phyloP scores from a whole-genome alignment of 495 filamentous ascomycete genomes.

The Chlorociboria aeruginascens region DNA sequence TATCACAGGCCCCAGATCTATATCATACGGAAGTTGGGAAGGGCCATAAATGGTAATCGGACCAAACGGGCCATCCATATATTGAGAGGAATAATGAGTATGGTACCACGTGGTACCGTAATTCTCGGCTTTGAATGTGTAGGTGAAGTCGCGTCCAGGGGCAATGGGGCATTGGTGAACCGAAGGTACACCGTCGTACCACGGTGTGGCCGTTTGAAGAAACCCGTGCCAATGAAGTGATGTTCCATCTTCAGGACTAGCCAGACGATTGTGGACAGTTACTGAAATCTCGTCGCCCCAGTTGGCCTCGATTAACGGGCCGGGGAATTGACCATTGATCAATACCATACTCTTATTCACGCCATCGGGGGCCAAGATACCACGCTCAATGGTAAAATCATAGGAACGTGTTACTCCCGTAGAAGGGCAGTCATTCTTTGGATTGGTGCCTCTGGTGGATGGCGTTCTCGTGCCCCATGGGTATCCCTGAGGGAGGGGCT shows the following conservation, averaged over 20 bases:
- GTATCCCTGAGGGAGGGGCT: conserved; percentile 18
- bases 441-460: no score
- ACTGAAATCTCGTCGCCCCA: conserved; percentile 29
- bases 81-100: no score
- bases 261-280: conserved; percentile 39
- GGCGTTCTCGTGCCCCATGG: conserved; percentile 31
- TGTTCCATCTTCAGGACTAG: conserved; percentile 25
- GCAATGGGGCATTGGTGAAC: no score
- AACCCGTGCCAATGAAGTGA: conserved; percentile 37
- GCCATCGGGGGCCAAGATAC: conserved; percentile 31
- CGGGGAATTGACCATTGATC: conserved; percentile 31
- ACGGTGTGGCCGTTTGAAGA: conserved; percentile 7
- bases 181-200: no score
- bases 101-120: no score
- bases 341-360: conserved; percentile 24
- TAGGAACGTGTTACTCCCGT: no score
- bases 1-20: conserved; percentile 3
- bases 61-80: no score
- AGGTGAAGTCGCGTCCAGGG: no score
- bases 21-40: conserved; percentile 17
- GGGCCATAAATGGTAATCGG: no score
- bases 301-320: conserved; percentile 21
- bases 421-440: no score
- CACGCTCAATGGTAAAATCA: not conserved
- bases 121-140: no score